Evolutionary conservation across 2,329 filamentous ascomycete genomes (phyloP).

Genomic region (Neofusicoccum ribis): DNA sequence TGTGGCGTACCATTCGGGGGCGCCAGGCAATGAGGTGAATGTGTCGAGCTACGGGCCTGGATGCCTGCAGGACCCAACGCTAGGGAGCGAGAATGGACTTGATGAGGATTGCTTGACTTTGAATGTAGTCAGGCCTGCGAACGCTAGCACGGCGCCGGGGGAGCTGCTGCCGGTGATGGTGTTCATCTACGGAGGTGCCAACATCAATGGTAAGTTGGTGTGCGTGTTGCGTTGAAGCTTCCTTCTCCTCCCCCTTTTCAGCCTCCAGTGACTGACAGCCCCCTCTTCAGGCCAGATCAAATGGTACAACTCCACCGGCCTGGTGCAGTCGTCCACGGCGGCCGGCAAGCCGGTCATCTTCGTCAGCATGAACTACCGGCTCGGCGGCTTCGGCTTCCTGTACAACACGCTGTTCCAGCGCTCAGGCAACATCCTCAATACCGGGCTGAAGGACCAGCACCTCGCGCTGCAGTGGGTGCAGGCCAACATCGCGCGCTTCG

Average conservation of each 20-base stretch:
- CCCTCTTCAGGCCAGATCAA: neutral
- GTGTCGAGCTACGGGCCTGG: constrained; percentile 44
- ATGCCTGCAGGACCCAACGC: constrained; percentile 43
- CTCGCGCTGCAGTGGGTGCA: neutral
- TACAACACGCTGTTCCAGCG: neutral
- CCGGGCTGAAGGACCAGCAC: neutral
- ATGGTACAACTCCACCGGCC: constrained; percentile 29
- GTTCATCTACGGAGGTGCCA: constrained; percentile 21
- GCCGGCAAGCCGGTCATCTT: neutral
- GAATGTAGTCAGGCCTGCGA: constrained; percentile 28
- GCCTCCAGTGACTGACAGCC: no score
- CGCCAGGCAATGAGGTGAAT: constrained; percentile 41
- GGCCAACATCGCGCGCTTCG: neutral
- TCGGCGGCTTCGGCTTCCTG: neutral
- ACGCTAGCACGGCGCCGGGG: constrained; percentile 42
- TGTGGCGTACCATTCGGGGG: constrained; percentile 29
- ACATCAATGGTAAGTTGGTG: neutral
- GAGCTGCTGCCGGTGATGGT: constrained; percentile 42
- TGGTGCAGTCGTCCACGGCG: constrained; percentile 38
- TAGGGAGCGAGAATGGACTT: neutral
- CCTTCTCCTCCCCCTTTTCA: neutral
- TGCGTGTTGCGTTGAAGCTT: neutral
- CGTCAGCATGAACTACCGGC: neutral
- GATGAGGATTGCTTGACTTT: constrained; percentile 38
- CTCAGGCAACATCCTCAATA: neutral